Percentiles rank a stretch among this genome's conserved stretches.
These are phyloP conservation scores for Cyberlindnera xishuangbannaensis DNA, from an alignment of 805 yeast species.

Conservation along the genomic window DNA sequence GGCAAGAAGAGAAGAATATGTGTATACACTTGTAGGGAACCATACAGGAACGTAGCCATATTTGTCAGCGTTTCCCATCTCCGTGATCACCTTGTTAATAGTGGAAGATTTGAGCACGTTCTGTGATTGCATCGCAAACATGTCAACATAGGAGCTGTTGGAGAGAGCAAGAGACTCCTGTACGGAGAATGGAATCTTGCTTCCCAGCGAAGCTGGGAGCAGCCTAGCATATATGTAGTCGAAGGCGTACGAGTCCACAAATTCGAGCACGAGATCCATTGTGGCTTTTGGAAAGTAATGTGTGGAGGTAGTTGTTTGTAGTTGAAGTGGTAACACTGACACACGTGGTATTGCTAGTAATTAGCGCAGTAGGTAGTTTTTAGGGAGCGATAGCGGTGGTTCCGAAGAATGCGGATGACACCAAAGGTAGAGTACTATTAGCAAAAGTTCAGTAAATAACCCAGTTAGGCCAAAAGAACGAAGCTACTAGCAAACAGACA, in stretches of 20 bases:
- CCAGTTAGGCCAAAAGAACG: too few relatives aligned
- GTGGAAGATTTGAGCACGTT: slow-evolving; percentile 9
- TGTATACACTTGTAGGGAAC: slow-evolving; percentile 49
- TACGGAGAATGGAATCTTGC: slow-evolving; percentile 27
- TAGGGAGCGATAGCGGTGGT: too few relatives aligned
- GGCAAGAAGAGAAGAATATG: slow-evolving; percentile 61
- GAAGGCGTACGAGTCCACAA: slow-evolving; percentile 63
- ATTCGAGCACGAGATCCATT: slow-evolving; percentile 92
- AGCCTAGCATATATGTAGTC: slow-evolving; percentile 69
- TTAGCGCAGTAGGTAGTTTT: too few relatives aligned
- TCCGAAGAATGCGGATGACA: too few relatives aligned
- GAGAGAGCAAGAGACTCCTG: slow-evolving; percentile 25
- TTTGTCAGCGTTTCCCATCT: slow-evolving; percentile 32
- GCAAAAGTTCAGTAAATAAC: too few relatives aligned
- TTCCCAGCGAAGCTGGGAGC: slow-evolving; percentile 52
- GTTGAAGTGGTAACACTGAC: too few relatives aligned
- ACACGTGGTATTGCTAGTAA: too few relatives aligned
- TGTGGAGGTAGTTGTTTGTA: too few relatives aligned
- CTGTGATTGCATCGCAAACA: slow-evolving; percentile 15
- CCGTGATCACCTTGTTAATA: slow-evolving; percentile 13
- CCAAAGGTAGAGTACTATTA: too few relatives aligned
- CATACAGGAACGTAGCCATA: slow-evolving; percentile 60
- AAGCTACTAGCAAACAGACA: too few relatives aligned
- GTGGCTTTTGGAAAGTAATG: too few relatives aligned
- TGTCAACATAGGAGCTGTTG: slow-evolving; percentile 21